Evolutionary conservation across 805 yeast species (phyloP).

Genomic region (Ogataea naganishii): DNA sequence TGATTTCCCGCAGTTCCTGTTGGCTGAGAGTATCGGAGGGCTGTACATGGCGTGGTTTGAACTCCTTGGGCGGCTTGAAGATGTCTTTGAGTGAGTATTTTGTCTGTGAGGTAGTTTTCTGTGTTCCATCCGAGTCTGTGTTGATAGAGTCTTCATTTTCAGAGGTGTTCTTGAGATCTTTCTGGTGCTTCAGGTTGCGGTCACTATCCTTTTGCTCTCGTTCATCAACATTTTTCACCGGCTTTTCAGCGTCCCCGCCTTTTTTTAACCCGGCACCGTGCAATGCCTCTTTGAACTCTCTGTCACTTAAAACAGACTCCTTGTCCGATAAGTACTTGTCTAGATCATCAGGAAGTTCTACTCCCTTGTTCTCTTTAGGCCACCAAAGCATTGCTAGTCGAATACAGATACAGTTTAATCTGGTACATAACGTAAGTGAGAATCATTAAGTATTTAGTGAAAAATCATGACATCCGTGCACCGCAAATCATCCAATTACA

Average conservation of each 20-base stretch:
- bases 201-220: neutral
- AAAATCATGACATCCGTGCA: too few species aligned
- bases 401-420: too few species aligned
- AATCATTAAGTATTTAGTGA: too few species aligned
- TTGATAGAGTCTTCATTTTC: constrained; percentile 1
- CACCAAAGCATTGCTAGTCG: too few species aligned
- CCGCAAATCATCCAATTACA: too few species aligned
- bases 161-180: neutral
- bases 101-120: too few species aligned
- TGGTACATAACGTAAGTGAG: too few species aligned
- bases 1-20: constrained; percentile 7
- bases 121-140: constrained; percentile 1
- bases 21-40: constrained; percentile 5
- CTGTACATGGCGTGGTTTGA: constrained; percentile 6
- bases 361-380: neutral
- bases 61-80: too few species aligned
- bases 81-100: too few species aligned
- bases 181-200: neutral
- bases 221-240: neutral
- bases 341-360: constrained; percentile 16
- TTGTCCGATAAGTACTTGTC: constrained; percentile 15
- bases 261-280: neutral
- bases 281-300: constrained; percentile 19
- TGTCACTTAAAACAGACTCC: constrained; percentile 19
- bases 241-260: neutral